phyloP scores from a whole-genome alignment of 805 yeast genomes.

The Ogataea kodamae region DNA sequence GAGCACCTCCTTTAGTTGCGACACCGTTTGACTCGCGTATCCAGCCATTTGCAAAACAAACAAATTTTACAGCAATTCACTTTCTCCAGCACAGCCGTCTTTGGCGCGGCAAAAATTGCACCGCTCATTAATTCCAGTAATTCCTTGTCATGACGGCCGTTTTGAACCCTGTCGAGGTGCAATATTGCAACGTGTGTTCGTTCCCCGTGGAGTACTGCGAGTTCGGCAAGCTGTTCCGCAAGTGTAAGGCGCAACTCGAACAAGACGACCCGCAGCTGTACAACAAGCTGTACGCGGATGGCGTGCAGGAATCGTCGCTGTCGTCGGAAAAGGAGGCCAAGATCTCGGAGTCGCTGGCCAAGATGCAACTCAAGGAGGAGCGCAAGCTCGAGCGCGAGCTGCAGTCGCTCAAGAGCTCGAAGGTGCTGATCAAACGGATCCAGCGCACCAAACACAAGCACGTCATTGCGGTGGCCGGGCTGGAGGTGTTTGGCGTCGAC shows the following conservation, averaged over 20 bases:
- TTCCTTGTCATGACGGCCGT: conserved; percentile 3
- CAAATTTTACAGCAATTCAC: conserved; percentile 9
- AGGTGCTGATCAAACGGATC: conserved; percentile 78
- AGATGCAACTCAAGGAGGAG: conserved; percentile 82
- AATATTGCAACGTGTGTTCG: conserved; percentile 76
- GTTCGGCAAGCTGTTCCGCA: conserved; percentile 74
- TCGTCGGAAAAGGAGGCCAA: conserved; percentile 77
- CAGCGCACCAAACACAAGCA: conserved; percentile 88
- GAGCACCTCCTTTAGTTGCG: conserved; percentile 77
- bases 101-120: conserved; percentile 1
- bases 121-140: neutral
- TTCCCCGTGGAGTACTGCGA: conserved; percentile 93
- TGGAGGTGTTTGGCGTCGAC: conserved; percentile 85
- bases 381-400: conserved; percentile 81
- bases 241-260: conserved; percentile 81
- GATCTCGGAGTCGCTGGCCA: conserved; percentile 75
- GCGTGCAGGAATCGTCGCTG: conserved; percentile 48
- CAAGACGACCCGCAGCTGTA: conserved; percentile 56
- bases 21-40: conserved; percentile 68
- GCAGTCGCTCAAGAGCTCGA: conserved; percentile 72
- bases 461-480: conserved; percentile 79
- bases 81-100: conserved; percentile 7
- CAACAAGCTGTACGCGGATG: conserved; percentile 56
- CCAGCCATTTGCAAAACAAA: conserved; percentile 40
- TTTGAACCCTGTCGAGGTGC: conserved; percentile 34